Evolutionary conservation across 331 rosid species (phyloP).

Genomic region (Quercus lobata): DNA sequence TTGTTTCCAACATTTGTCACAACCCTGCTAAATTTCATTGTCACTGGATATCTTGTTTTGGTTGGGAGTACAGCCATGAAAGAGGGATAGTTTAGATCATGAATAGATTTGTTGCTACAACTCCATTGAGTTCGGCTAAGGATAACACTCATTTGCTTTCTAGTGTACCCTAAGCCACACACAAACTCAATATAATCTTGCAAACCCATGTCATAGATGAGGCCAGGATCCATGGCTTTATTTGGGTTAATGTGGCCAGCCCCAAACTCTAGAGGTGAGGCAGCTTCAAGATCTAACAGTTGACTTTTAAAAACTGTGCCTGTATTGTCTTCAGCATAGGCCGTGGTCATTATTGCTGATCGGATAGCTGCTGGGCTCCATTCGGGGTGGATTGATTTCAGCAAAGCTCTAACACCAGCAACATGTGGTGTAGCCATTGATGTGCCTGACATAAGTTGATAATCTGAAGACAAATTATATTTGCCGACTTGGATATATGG

Average conservation of each 20-base stretch:
- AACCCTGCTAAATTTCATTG: too few relatives aligned
- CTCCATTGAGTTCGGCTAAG: too few relatives aligned
- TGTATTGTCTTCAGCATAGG: too few relatives aligned
- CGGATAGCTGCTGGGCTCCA: conserved; percentile 14
- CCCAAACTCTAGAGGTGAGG: conserved; percentile 1
- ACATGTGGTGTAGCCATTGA: conserved; percentile 19
- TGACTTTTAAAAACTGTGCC: too few relatives aligned
- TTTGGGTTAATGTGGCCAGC: conserved; percentile 7
- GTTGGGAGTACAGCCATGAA: too few relatives aligned
- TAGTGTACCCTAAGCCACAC: background rate
- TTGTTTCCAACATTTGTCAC: background rate
- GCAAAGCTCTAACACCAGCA: conserved; percentile 3
- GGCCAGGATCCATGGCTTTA: background rate
- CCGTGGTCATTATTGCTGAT: conserved; percentile 3
- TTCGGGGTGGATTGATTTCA: conserved; percentile 1
- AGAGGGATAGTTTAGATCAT: conserved; percentile 2
- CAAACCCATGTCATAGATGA: background rate
- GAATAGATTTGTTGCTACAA: too few relatives aligned
- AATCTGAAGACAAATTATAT: too few relatives aligned
- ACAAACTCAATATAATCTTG: background rate
- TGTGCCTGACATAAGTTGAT: background rate
- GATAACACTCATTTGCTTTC: too few relatives aligned
- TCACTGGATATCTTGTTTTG: too few relatives aligned
- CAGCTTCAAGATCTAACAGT: background rate
- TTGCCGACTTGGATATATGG: too few relatives aligned